Conservation (phyloP, 208 protist genomes). For the Trypanosoma mega region DNA sequence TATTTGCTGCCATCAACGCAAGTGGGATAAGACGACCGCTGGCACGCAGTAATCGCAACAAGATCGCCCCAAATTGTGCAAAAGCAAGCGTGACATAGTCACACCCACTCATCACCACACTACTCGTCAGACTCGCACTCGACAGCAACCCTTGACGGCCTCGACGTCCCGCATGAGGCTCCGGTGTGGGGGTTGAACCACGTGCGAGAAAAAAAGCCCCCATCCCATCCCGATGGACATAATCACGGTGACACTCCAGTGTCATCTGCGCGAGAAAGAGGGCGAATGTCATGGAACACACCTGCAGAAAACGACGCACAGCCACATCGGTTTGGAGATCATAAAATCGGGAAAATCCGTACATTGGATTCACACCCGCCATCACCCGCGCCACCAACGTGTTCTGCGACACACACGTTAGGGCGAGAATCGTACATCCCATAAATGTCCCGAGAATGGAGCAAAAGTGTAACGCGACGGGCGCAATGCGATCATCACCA, state of each 20-base stretch:
- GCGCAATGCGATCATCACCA: neutral
- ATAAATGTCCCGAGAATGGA: slow-evolving; percentile 1
- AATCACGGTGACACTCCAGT: slow-evolving; percentile 8
- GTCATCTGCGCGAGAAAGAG: slow-evolving; percentile 23
- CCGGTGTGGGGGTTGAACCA: no score
- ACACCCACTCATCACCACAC: neutral
- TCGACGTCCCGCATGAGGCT: neutral
- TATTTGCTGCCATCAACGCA: slow-evolving; percentile 19
- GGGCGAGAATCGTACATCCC: slow-evolving; percentile 11
- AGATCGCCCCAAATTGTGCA: neutral
- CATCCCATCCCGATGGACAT: neutral
- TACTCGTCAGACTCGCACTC: neutral
- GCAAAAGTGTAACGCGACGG: slow-evolving; percentile 1
- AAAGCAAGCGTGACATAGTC: neutral
- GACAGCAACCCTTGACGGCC: neutral
- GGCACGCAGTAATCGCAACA: slow-evolving; percentile 11
- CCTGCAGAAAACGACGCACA: slow-evolving; percentile 18
- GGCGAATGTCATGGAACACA: slow-evolving; percentile 19
- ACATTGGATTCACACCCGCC: slow-evolving; percentile 10
- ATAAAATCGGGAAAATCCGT: slow-evolving; percentile 18
- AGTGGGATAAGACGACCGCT: slow-evolving; percentile 19
- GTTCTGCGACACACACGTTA: slow-evolving; percentile 22
- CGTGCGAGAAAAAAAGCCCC: neutral
- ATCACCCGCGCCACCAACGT: neutral
- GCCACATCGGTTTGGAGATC: slow-evolving; percentile 14